Evolutionary conservation across 2,329 filamentous ascomycete species (phyloP).

Genomic region (Alternaria postmessia): DNA sequence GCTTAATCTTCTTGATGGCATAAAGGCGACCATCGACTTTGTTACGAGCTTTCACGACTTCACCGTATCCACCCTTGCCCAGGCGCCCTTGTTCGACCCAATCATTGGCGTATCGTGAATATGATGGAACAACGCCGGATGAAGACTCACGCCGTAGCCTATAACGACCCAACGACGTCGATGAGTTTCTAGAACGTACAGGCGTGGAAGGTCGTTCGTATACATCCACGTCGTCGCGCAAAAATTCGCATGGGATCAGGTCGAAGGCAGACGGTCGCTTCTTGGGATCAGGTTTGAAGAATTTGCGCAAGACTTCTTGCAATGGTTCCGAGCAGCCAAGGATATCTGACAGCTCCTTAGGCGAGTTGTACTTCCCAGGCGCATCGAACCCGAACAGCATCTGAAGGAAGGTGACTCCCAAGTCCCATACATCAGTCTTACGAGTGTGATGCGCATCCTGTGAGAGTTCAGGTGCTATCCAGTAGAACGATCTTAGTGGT

Average conservation of each 20-base stretch:
- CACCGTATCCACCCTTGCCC: conserved; percentile 93
- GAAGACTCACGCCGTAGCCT: conserved; percentile 49
- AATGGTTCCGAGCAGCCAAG: conserved; percentile 77
- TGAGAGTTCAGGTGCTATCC: conserved; percentile 81
- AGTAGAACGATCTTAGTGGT: conserved; percentile 78
- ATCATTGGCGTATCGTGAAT: conserved; percentile 84
- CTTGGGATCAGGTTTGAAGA: conserved; percentile 85
- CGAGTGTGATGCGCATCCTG: conserved; percentile 65
- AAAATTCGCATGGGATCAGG: conserved; percentile 65
- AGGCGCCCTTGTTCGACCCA: conserved; percentile 89
- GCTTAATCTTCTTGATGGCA: conserved; percentile 95
- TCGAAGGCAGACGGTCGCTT: conserved; percentile 86
- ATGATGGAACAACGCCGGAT: conserved; percentile 45
- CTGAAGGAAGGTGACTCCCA: conserved; percentile 89
- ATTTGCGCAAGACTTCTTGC: conserved; percentile 79
- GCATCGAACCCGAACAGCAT: conserved; percentile 90
- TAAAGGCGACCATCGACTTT: conserved; percentile 94
- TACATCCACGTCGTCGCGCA: conserved; percentile 59
- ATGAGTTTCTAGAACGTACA: conserved; percentile 48
- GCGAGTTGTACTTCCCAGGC: conserved; percentile 79
- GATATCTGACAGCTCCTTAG: conserved; percentile 74
- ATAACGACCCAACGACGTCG: conserved; percentile 45
- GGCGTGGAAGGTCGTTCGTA: conserved; percentile 46
- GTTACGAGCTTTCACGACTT: conserved; percentile 94
- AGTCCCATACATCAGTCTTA: conserved; percentile 94